Percentiles rank a stretch among this genome's conserved stretches.
phyloP scores from a whole-genome alignment of 345 rosid species.

The Schrenkiella parvula region DNA sequence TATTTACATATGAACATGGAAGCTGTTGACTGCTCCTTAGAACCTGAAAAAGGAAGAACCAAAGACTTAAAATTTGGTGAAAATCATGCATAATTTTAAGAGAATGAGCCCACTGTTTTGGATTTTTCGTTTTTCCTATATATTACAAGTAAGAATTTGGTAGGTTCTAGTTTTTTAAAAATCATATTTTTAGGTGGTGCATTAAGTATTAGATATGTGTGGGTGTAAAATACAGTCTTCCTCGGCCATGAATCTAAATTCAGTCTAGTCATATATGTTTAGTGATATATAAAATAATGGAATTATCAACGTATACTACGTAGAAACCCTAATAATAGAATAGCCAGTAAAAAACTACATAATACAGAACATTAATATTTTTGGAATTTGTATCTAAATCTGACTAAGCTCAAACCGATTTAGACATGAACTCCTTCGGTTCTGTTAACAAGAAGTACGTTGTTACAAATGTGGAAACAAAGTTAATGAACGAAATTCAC shows the following conservation, averaged over 20 bases:
- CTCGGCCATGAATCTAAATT: neutral
- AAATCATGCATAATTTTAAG: conserved; percentile 18
- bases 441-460: neutral
- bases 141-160: neutral
- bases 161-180: neutral
- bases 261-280: neutral
- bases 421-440: neutral
- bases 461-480: neutral
- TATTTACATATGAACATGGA: neutral
- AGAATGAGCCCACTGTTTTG: neutral
- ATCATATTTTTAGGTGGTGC: neutral
- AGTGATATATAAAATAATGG: too few relatives aligned
- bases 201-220: neutral
- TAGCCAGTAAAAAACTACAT: neutral
- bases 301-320: neutral
- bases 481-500: neutral
- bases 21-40: conserved; percentile 22
- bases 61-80: conserved; percentile 16
- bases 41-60: neutral
- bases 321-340: neutral
- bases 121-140: neutral
- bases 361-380: neutral
- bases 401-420: neutral
- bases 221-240: neutral
- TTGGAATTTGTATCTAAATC: neutral